phyloP scores from a whole-genome alignment of 2,329 filamentous ascomycete genomes.

The Alternaria ventricosa region DNA sequence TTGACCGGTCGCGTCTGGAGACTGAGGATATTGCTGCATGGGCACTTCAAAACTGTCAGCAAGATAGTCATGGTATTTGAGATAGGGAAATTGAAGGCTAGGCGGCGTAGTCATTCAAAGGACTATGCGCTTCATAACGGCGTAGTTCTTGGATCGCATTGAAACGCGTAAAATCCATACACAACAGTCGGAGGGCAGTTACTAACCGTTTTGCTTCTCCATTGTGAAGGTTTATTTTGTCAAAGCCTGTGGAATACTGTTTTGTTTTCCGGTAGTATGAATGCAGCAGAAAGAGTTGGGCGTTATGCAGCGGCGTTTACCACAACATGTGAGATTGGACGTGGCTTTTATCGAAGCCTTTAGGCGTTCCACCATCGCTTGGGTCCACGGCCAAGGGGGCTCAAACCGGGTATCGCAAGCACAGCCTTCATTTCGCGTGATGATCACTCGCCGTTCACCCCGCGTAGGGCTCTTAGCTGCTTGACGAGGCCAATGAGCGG shows the following conservation, averaged over 20 bases:
- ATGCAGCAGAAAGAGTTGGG: background rate
- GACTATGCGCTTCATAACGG: background rate
- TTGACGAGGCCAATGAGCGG: constrained; percentile 13
- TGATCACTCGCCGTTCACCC: constrained; percentile 11
- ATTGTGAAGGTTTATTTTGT: constrained; percentile 23
- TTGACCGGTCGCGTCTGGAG: constrained; percentile 35
- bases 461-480: constrained; percentile 7
- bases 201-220: constrained; percentile 48
- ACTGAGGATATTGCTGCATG: constrained; percentile 47
- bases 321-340: background rate
- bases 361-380: constrained; percentile 24
- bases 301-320: background rate
- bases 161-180: background rate
- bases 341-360: constrained; percentile 14
- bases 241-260: background rate
- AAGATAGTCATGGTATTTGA: background rate
- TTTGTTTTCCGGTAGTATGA: background rate
- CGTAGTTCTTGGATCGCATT: background rate
- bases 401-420: constrained; percentile 14
- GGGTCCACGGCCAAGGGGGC: constrained; percentile 13
- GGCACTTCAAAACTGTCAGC: constrained; percentile 37
- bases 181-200: background rate
- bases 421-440: constrained; percentile 27
- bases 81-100: background rate
- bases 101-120: background rate